Conservation (phyloP, 2,329 filamentous ascomycete genomes). For the Scedosporium aurantiacum region DNA sequence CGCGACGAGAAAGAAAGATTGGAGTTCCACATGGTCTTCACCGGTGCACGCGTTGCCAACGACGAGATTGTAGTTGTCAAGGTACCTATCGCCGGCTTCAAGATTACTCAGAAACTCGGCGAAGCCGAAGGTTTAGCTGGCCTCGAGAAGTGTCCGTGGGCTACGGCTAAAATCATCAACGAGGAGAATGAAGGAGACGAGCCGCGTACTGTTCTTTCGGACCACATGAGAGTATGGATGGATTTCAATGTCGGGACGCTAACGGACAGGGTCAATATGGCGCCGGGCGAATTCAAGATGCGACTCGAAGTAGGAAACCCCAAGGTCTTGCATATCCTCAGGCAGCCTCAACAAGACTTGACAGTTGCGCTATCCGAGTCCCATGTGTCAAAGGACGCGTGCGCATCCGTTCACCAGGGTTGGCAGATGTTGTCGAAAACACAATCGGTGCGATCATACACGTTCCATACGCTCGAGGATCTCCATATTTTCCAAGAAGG, state of each 20-base stretch:
- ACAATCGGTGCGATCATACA: constrained; percentile 61
- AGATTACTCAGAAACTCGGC: constrained; percentile 43
- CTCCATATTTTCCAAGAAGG: constrained; percentile 71
- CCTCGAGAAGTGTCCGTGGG: constrained; percentile 49
- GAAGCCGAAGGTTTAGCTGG: constrained; percentile 38
- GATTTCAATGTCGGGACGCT: constrained; percentile 67
- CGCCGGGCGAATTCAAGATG: constrained; percentile 60
- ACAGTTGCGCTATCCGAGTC: constrained; percentile 65
- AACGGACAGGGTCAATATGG: constrained; percentile 75
- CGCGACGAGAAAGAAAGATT: constrained; percentile 59
- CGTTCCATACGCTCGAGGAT: constrained; percentile 54
- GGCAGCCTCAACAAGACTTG: constrained; percentile 65
- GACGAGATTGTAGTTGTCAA: constrained; percentile 64
- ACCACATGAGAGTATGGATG: constrained; percentile 63
- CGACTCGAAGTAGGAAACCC: constrained; percentile 51
- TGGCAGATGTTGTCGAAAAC: constrained; percentile 45
- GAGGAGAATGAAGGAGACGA: constrained; percentile 50
- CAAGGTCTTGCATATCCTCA: constrained; percentile 54
- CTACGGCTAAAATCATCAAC: constrained; percentile 61
- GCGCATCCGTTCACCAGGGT: constrained; percentile 52
- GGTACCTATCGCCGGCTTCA: constrained; percentile 53
- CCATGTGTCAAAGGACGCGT: constrained; percentile 48
- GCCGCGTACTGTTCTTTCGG: constrained; percentile 61
- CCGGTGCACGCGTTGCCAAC: constrained; percentile 56
- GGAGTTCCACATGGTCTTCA: constrained; percentile 60